Evolutionary conservation across 2,329 filamentous ascomycete species (phyloP).

Genomic region (Periconia sp.): DNA sequence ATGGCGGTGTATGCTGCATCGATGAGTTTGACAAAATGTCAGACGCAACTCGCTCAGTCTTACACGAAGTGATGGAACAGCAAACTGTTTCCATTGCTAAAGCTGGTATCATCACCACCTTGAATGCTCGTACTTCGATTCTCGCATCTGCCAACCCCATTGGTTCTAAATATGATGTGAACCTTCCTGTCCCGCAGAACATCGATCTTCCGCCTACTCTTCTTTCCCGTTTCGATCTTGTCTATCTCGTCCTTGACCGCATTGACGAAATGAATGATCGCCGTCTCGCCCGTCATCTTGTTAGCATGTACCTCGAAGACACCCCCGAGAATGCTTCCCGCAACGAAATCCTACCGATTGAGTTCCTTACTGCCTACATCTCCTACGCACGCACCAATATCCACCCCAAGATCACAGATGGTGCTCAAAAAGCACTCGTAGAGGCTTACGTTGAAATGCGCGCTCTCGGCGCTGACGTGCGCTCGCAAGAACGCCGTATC

Average conservation of each 20-base stretch:
- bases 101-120: slow-evolving; percentile 78
- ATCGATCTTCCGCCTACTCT: slow-evolving; percentile 96
- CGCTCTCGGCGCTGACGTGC: slow-evolving; percentile 71
- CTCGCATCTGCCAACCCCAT: slow-evolving; percentile 97
- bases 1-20: slow-evolving; percentile 76
- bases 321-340: slow-evolving; percentile 79
- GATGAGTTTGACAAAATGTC: slow-evolving; percentile 83
- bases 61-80: slow-evolving; percentile 82
- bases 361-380: slow-evolving; percentile 95
- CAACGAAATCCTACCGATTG: slow-evolving; percentile 79
- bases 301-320: slow-evolving; percentile 97
- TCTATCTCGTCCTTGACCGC: slow-evolving; percentile 93
- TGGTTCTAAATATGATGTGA: slow-evolving; percentile 95
- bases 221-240: slow-evolving; percentile 92
- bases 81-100: slow-evolving; percentile 79
- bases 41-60: slow-evolving; percentile 70
- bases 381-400: slow-evolving; percentile 89
- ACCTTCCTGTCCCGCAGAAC: slow-evolving; percentile 93
- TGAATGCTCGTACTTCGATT: slow-evolving; percentile 94
- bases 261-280: slow-evolving; percentile 89
- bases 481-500: slow-evolving; percentile 89
- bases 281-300: slow-evolving; percentile 84
- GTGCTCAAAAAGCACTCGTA: slow-evolving; percentile 81
- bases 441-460: slow-evolving; percentile 93
- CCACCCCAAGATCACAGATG: slow-evolving; percentile 77